Base-by-base conservation (phyloP, 2,329 filamentous ascomycete genomes). In the Trichoderma sp. region DNA sequence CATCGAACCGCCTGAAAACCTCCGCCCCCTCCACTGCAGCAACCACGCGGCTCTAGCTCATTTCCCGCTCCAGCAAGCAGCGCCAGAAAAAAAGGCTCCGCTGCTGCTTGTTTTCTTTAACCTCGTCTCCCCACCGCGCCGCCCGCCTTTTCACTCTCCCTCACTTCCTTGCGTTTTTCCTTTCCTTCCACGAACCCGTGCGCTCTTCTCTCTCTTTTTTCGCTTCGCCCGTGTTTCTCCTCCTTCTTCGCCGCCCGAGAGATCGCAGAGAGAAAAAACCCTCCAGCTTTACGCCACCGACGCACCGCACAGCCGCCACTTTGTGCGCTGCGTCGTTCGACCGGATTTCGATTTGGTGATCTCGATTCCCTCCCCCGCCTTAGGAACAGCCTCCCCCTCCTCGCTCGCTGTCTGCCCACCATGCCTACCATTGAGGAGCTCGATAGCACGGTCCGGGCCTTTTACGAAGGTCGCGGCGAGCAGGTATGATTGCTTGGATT, bases 391-490 rank as follows among this genome's bases (percentile, higher is more conserved):
- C 40, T 35, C 63, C 40, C 49, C 63, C 53, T 72, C 74, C 77
- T 72, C 75, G 71, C 72, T 70, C 72, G 71, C 68, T 24, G 29
- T 61, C 75, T 75, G 72, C 72, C 68, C 75, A 83, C 79, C 81
- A 91, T 91, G 89, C 85, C 88, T 80, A 85, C 92, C 77, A 95
- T 99, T 82, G 89, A 92, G 82, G 96, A 99, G 89, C 90, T 99
- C 85, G 96, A 99, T 88, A 91, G 87, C 82, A 96, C 94, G 75
- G 95, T 98, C 87, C 94, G 92, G 81, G 90, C 93, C 85, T 98
- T 99, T 84, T 99, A 97, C 79, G 95, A 98, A 84, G 94, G 94
- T 80, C 92, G 95, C 81, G 96, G 96, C 76, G 93, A 97, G 71
- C 88, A 94, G 86, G 94, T 97, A 86, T 77, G 90, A 83, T 71